phyloP scores from a whole-genome alignment of 495 filamentous ascomycete genomes.

The Penicillium riverlandense region DNA sequence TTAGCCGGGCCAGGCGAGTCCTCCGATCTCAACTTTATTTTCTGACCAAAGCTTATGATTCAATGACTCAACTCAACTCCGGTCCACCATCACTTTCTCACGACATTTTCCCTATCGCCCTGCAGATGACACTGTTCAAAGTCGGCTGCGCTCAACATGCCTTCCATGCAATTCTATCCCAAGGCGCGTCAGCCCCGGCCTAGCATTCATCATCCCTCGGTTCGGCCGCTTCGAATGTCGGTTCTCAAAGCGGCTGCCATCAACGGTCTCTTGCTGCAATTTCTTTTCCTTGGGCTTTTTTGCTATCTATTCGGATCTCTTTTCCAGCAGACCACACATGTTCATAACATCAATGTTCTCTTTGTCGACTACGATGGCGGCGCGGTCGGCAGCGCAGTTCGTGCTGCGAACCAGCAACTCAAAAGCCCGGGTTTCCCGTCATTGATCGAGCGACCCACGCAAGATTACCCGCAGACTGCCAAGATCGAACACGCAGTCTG shows the following conservation, averaged over 20 bases:
- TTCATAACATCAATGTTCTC: slow-evolving; percentile 36
- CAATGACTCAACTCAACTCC: too few species aligned
- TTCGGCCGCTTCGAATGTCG: slow-evolving; percentile 13
- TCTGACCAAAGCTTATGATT: too few species aligned
- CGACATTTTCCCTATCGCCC: too few species aligned
- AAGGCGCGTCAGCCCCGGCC: slow-evolving; percentile 13
- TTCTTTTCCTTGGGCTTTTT: slow-evolving; percentile 39
- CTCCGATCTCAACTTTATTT: too few species aligned
- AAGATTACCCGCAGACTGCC: slow-evolving; percentile 15
- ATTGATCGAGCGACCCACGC: slow-evolving; percentile 22
- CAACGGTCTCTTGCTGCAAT: slow-evolving; percentile 16
- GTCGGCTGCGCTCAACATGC: too few species aligned
- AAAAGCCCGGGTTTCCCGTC: slow-evolving; percentile 30
- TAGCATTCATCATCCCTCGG: slow-evolving; percentile 15
- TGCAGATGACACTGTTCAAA: too few species aligned
- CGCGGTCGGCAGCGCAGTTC: slow-evolving; percentile 32
- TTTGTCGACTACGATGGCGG: slow-evolving; percentile 48
- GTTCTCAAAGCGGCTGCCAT: slow-evolving; percentile 11
- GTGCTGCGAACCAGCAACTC: slow-evolving; percentile 32
- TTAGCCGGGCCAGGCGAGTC: too few species aligned
- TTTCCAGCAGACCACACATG: slow-evolving; percentile 29
- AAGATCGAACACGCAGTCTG: slow-evolving; percentile 30
- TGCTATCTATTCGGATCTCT: slow-evolving; percentile 41
- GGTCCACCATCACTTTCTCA: too few species aligned
- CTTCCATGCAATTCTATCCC: slow-evolving; percentile 13